phyloP scores from a whole-genome alignment of 176 grass and related monocot genomes.

The Themeda triandra region DNA sequence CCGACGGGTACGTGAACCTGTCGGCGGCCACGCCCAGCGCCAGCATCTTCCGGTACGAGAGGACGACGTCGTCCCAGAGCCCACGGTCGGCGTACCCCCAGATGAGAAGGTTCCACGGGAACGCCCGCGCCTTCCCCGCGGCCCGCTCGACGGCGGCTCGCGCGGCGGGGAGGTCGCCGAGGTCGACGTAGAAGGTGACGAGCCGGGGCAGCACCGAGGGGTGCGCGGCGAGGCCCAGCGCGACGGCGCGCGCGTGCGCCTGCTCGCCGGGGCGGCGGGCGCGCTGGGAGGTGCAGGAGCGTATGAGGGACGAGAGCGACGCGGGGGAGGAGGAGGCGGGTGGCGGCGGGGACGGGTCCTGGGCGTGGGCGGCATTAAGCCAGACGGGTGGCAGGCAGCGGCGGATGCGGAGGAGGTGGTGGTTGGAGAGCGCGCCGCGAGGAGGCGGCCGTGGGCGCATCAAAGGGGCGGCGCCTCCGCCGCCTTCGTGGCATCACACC shows the following conservation, averaged over 20 bases:
- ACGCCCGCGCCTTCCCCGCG: constrained; percentile 15
- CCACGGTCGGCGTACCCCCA: constrained; percentile 26
- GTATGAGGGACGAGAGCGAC: constrained; percentile 40
- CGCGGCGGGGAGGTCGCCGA: constrained; percentile 30
- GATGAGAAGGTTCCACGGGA: constrained; percentile 68
- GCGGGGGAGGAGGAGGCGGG: neutral
- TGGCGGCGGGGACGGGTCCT: neutral
- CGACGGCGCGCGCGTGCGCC: constrained; percentile 39
- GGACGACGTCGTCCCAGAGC: constrained; percentile 36
- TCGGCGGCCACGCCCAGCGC: constrained; percentile 28
- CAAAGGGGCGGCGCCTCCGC: constrained; percentile 29
- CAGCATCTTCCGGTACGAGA: constrained; percentile 35
- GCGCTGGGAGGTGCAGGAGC: constrained; percentile 14
- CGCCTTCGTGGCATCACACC: constrained; percentile 36
- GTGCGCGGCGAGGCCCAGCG: constrained; percentile 46
- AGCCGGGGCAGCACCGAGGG: constrained; percentile 44
- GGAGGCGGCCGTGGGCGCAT: constrained; percentile 31
- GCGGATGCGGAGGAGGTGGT: constrained; percentile 45
- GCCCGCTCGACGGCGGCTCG: constrained; percentile 27
- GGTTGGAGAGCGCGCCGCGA: constrained; percentile 20
- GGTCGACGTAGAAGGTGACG: constrained; percentile 33
- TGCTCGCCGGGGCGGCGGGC: constrained; percentile 32
- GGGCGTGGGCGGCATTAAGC: constrained; percentile 26
- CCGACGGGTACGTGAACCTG: constrained; percentile 58
- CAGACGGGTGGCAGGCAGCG: constrained; percentile 48